Evolutionary conservation across 345 rosid species (phyloP), one percentile per base, ranked within the genome.

Genomic region (Laguncularia racemosa): DNA sequence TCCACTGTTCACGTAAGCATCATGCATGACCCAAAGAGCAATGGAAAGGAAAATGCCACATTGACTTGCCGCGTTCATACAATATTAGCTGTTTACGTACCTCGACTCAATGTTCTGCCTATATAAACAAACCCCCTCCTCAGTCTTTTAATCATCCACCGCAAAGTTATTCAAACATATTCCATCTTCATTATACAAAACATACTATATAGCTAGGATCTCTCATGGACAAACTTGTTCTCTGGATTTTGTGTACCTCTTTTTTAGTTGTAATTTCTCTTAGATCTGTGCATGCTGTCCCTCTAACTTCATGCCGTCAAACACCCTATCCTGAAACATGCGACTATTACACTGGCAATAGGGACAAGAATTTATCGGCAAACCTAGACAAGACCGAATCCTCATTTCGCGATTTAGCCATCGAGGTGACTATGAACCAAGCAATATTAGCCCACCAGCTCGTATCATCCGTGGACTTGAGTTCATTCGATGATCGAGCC

Each of bases 251-350:
- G 13, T 9, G 7, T 56, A 44, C 60, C 50, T 53, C 12, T 56
- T 53, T 79, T 26, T n/a, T 74, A 20, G 20, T 59, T 53, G 44
- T n/a, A n/a, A n/a, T 68, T 46, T 26, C 44, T n/a, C 40, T 65
- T 20, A 58, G 38, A 13, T 2, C 57, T 8, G 75, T 45, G 57
- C 68, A 71, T 66, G 64, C 56, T 43, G 67, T 18, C 33, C 12
- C 52, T 13, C 69, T 81, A 58, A 74, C 76, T 48, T 74, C 89
- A 46, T 89, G 91, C 52, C 57, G 46, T 67, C 77, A 66, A 69
- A 81, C 90, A 6, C 95, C 95, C 43, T 70, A 71, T 58, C 86
- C 90, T 44, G 69, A 62, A 48, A 76, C 70, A 11, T 84, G 97
- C 67, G 44, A 65, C 62, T 2, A 73, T 59, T 84, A 60, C 73